Conservation (phyloP, 2,329 filamentous ascomycete species). For the Albifimbria verrucaria region DNA sequence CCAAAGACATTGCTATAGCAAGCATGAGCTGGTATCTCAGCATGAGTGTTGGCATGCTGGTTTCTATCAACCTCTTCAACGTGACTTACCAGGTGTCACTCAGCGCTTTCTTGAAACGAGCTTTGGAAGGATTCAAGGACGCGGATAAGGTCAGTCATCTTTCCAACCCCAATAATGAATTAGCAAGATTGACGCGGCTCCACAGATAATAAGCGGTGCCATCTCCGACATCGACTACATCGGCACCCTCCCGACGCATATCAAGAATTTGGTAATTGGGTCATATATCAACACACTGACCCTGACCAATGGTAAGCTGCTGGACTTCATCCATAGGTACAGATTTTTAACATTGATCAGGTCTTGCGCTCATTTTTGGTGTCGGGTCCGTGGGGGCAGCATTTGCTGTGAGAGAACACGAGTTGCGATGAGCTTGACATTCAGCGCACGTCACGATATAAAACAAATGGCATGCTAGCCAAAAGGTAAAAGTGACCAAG, state of each 20-base stretch:
- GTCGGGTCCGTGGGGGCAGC: not conserved
- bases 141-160: not conserved
- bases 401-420: not conserved
- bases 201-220: not conserved
- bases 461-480: too few relatives aligned
- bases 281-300: not conserved
- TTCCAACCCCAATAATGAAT: not conserved
- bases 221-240: not conserved
- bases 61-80: not conserved
- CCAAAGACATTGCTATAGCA: not conserved
- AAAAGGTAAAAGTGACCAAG: too few relatives aligned
- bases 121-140: not conserved
- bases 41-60: not conserved
- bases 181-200: not conserved
- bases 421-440: too few relatives aligned
- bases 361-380: not conserved
- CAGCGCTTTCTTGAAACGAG: not conserved
- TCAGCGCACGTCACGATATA: too few relatives aligned
- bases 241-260: not conserved
- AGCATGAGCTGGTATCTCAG: constrained; percentile 2
- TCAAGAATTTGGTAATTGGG: not conserved
- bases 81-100: not conserved
- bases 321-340: too few relatives aligned
- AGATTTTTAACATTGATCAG: not conserved
- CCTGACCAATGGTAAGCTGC: not conserved